Conservation (phyloP, 1,284 basidiomycete genomes). For the Pseudozyma pruni region DNA sequence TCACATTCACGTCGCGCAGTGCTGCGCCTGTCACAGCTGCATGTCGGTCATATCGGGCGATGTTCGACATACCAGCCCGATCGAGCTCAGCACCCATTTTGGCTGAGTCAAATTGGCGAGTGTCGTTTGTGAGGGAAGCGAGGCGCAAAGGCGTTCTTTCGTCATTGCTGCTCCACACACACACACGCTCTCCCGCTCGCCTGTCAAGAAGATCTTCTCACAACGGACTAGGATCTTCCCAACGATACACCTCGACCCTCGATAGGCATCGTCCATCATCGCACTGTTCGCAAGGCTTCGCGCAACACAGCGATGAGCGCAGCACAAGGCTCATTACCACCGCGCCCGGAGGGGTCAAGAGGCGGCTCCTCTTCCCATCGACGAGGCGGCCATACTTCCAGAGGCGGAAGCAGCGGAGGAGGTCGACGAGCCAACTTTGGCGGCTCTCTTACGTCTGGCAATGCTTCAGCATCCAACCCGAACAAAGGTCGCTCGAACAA, state of each 20-base stretch:
- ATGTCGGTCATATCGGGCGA: too few species aligned
- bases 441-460: slow-evolving; percentile 33
- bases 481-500: slow-evolving; percentile 15
- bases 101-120: slow-evolving; percentile 5
- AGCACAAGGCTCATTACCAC: slow-evolving; percentile 16
- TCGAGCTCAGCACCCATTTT: neutral
- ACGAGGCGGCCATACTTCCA: slow-evolving; percentile 13
- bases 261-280: too few species aligned
- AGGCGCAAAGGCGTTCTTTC: neutral
- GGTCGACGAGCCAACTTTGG: slow-evolving; percentile 52
- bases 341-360: slow-evolving; percentile 8
- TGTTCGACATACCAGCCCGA: neutral
- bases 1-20: neutral
- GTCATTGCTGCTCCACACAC: slow-evolving; percentile 5
- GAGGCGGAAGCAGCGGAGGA: slow-evolving; percentile 13
- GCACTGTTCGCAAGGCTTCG: neutral
- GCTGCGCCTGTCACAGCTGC: too few species aligned
- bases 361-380: slow-evolving; percentile 14
- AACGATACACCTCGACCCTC: neutral
- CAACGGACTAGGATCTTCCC: too few species aligned
- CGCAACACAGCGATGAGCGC: slow-evolving; percentile 12
- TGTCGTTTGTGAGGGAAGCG: slow-evolving; percentile 9
- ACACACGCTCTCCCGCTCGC: too few species aligned
- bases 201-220: too few species aligned
- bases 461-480: neutral